Conservation (phyloP, 306 rosid genomes). For the Neltuma alba region DNA sequence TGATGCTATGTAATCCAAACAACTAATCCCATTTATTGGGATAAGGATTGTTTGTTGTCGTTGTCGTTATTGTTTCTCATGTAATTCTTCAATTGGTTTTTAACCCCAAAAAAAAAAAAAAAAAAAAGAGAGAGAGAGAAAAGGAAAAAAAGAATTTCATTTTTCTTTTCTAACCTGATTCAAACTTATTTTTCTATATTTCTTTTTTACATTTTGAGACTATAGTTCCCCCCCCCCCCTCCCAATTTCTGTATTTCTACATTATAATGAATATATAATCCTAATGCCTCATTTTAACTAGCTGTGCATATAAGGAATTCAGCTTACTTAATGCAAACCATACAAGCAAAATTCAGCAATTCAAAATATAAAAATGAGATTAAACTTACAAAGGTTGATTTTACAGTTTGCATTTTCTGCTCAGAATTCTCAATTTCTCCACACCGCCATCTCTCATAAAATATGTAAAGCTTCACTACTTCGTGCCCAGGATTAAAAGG, state of each 20-base stretch:
- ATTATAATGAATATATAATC: constrained; percentile 5
- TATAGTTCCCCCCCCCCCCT: not conserved
- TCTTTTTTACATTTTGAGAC: not conserved
- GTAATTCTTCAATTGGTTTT: constrained; percentile 7
- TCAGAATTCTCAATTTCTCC: constrained; percentile 66
- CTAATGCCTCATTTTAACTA: constrained; percentile 1
- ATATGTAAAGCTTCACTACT: constrained; percentile 65
- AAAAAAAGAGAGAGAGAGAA: too few relatives aligned
- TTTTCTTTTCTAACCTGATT: not conserved
- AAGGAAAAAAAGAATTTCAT: not conserved
- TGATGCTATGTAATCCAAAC: too few relatives aligned
- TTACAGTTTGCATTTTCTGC: constrained; percentile 45
- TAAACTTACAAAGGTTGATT: constrained; percentile 65
- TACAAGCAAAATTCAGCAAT: not conserved
- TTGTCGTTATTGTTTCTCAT: constrained; percentile 11
- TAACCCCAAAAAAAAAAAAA: not conserved
- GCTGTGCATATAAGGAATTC: constrained; percentile 29
- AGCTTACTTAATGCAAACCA: constrained; percentile 26
- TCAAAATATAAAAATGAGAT: constrained; percentile 11
- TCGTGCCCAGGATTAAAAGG: constrained; percentile 49
- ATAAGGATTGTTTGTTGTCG: too few relatives aligned
- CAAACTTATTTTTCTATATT: constrained; percentile 21
- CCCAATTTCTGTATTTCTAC: constrained; percentile 18
- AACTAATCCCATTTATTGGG: too few relatives aligned
- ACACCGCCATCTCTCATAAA: constrained; percentile 76